Conservation (phyloP, 805 yeast species). For the Komagataella phaffii region DNA sequence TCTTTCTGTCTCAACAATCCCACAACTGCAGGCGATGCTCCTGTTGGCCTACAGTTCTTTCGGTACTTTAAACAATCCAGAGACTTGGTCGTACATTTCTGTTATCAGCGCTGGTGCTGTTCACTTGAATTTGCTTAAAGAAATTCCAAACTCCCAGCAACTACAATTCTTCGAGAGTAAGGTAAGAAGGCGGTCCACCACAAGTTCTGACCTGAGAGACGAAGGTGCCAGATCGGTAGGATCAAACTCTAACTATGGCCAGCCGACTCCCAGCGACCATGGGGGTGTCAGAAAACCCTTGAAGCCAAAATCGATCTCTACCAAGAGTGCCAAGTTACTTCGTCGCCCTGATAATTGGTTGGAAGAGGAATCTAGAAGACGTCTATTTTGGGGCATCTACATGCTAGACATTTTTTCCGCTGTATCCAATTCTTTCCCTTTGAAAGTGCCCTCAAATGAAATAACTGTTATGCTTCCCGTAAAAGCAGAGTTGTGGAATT, state of each 20-base stretch:
- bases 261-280: not conserved
- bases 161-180: conserved; percentile 3
- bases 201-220: not conserved
- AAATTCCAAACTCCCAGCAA: conserved; percentile 4
- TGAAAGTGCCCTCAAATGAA: conserved; percentile 10
- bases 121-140: conserved; percentile 9
- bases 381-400: conserved; percentile 22
- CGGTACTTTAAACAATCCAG: conserved; percentile 11
- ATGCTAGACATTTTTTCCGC: conserved; percentile 21
- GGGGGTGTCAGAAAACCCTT: not conserved
- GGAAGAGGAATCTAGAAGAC: conserved; percentile 21
- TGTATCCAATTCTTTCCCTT: conserved; percentile 19
- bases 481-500: conserved; percentile 7
- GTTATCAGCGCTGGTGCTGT: conserved; percentile 11
- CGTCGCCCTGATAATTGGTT: conserved; percentile 19
- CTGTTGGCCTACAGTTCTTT: conserved; percentile 11
- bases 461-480: conserved; percentile 8
- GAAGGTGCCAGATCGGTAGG: not conserved
- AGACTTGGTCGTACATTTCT: conserved; percentile 11
- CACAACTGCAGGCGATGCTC: conserved; percentile 12
- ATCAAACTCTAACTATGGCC: not conserved
- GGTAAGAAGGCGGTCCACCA: conserved; percentile 3
- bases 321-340: conserved; percentile 9
- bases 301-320: conserved; percentile 5
- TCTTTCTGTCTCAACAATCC: conserved; percentile 10